Base-by-base conservation (phyloP, 805 yeast species). In the Saccharomycopsis sp. region DNA sequence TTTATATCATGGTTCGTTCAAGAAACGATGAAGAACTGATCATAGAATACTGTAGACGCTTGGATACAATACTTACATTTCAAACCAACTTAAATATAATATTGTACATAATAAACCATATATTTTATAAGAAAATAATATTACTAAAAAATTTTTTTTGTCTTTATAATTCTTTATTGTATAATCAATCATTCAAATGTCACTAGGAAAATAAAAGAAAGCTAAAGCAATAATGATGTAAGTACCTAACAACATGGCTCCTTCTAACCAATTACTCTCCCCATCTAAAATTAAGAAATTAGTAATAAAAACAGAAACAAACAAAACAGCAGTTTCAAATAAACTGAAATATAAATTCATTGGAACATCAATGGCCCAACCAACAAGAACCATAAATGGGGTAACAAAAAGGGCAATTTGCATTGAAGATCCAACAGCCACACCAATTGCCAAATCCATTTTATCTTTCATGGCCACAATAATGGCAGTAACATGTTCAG, bases 361-460 rank as follows among this genome's bases (percentile, higher is more conserved):
- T 52, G 96, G 95, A 45, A 82, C 83, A 55, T 80, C 87, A 49
- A 84, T 72, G 40, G 63, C 57, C 98, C 97, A 92, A n/a, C 98
- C 98, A 32, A 84, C 66, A 26, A 92, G 67, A 5, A 92, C 98
- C 74, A 92, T 72, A 63, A 88, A 83, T 23, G 98, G 98, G 13
- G 97, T 88, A 34, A 92, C 87, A 63, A 92, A 89, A 42, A 92
- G 63, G 2, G 98, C 94, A 53, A 92, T 88, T 62, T 92, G 98
- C 60, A 92, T 72, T 3, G 96, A 86, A 1, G 95, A 83, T 17
- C 98, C 98, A 45, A 92, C 79, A 2, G 98, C 97, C 35, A 92
- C 97, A 44, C 96, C 95, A 51, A 92, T 73, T 12, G 98, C 96
- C 45, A 92, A 71, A 59, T 92, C 97, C 96, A 92, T 92, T 63